These are phyloP conservation scores for Tolypocladium guangdongense DNA, from an alignment of 2,329 filamentous ascomycete species.

Conservation along the genomic window DNA sequence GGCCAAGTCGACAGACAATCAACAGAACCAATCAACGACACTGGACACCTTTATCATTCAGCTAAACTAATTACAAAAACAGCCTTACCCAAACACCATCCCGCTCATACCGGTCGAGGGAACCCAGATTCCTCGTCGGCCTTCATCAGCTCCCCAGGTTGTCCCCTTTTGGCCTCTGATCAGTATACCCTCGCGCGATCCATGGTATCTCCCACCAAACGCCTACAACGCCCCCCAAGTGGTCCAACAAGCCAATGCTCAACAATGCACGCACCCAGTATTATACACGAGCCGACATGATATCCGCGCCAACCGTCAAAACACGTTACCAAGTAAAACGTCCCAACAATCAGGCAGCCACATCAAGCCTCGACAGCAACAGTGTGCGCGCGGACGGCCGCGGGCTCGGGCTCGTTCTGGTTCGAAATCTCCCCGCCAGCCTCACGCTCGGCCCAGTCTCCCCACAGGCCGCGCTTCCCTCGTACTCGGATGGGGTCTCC, in stretches of 20 bases:
- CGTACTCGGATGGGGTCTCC: conserved; percentile 74
- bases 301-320: conserved; percentile 9
- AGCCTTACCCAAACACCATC: not conserved
- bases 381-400: conserved; percentile 17
- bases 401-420: conserved; percentile 32
- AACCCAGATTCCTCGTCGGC: not conserved
- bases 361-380: conserved; percentile 28
- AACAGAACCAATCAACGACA: not conserved
- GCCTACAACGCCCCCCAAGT: conserved; percentile 23
- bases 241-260: conserved; percentile 17
- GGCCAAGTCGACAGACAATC: not conserved
- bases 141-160: not conserved
- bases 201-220: conserved; percentile 28
- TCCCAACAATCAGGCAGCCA: not conserved
- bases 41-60: not conserved
- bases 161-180: conserved; percentile 10
- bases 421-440: conserved; percentile 51
- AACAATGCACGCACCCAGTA: conserved; percentile 23
- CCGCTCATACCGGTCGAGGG: not conserved
- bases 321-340: not conserved
- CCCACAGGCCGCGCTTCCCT: conserved; percentile 94
- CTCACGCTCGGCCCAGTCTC: conserved; percentile 80
- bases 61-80: not conserved
- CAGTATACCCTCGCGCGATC: conserved; percentile 14
- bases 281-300: conserved; percentile 20